A percentile compares a stretch with the other conserved stretches of the same genome.
Evolutionary conservation across 2,329 filamentous ascomycete genomes (phyloP).

Genomic region (Botrytis fragariae): DNA sequence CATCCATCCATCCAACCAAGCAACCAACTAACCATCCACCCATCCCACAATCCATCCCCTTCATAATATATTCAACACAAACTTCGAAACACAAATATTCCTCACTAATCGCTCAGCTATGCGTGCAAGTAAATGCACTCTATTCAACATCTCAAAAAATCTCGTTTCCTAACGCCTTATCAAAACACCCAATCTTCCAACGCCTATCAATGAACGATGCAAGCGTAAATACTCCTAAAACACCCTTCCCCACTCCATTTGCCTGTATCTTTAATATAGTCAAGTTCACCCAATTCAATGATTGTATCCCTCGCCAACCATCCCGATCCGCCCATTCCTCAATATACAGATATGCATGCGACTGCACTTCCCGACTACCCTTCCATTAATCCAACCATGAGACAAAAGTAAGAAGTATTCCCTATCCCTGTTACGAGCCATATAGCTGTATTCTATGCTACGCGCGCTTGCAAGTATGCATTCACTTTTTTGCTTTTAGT

Average conservation of each 20-base stretch:
- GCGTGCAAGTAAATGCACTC: background rate
- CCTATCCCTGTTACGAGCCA: background rate
- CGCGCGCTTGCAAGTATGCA: constrained; percentile 4
- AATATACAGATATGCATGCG: constrained; percentile 11
- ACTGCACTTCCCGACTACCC: background rate
- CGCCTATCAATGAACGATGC: background rate
- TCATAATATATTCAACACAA: constrained; percentile 4
- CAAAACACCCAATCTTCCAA: background rate
- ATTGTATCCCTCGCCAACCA: constrained; percentile 5
- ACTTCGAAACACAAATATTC: background rate
- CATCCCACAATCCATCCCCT: background rate
- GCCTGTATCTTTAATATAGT: background rate
- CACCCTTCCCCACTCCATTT: background rate
- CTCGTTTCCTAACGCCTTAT: background rate
- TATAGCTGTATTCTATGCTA: constrained; percentile 2
- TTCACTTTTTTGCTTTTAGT: constrained; percentile 5
- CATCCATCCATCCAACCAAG: background rate
- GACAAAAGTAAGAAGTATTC: background rate
- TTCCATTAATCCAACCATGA: constrained; percentile 19
- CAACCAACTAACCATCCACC: background rate
- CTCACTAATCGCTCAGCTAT: background rate
- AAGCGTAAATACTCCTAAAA: constrained; percentile 1
- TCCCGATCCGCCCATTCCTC: background rate
- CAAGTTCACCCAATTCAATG: constrained; percentile 6
- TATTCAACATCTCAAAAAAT: background rate